Base-by-base conservation (phyloP, 805 yeast genomes). In the Saccharomyces eubayanus region DNA sequence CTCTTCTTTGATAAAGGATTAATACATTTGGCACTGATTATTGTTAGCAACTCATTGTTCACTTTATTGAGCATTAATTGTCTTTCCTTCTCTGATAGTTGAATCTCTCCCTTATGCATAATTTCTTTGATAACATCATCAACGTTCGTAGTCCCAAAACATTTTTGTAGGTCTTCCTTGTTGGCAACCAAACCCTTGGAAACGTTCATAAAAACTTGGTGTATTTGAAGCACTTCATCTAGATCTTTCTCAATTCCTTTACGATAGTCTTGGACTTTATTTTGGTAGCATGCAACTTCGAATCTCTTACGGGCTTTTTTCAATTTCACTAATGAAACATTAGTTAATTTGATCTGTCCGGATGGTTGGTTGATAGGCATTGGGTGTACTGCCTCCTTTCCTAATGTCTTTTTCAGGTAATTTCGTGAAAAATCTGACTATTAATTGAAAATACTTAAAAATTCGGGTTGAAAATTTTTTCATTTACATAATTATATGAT, bases 221-320 rank as follows among this genome's bases (percentile, higher is more conserved):
- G 96, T 51, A 94, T 89, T 68, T 94, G 99, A 40, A 94, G 74
- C 2, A 94, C 99, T 66, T 94, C 99, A 72, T 94, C 98, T 8
- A 94, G 69, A 67, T 94, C 97, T 61, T 89, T 92, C 65, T 94
- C 99, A 59, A 64, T 54, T 47, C 67, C 69, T 51, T 63, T 59
- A 46, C 97, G 77, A 82, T 90, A 94, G 69, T 94, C 99, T 68
- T 92, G 98, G 5, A 94, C 97, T 66, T 94, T 94, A 64, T 94
- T 94, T 65, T 89, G 96, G 69, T 94, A 94, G 66, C 99, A 94
- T 0, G 98, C 98, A 47, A 94, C 80, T 70, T 94, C 99, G 62
- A 90, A 94, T 59, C 97, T 76, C 70, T 89, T 88, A 67, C 89
- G 89, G 46, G 91, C 97, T 68, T 89, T 90, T 63, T 86, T 87